Percentiles rank a stretch among this genome's conserved stretches.
Conservation (phyloP, 2,329 filamentous ascomycete genomes). For the Calonectria montana region DNA sequence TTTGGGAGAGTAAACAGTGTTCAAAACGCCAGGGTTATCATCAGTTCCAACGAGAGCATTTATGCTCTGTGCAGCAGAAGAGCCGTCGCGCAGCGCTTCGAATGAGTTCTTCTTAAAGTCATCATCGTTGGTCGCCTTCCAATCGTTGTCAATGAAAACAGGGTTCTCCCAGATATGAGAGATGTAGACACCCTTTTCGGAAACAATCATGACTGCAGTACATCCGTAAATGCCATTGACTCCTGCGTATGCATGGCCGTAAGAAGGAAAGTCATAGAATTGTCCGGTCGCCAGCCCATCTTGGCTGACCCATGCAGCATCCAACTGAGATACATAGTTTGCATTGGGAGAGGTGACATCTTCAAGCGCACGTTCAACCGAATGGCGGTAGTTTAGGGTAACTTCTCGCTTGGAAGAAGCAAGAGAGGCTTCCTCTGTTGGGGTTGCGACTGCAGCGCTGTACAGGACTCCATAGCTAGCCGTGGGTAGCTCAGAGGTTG, state of each 20-base stretch:
- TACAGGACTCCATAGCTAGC: not conserved
- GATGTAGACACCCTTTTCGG: slow-evolving; percentile 31
- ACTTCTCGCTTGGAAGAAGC: not conserved
- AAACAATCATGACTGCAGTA: slow-evolving; percentile 32
- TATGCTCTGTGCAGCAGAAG: slow-evolving; percentile 4
- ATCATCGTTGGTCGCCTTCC: slow-evolving; percentile 1
- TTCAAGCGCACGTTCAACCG: slow-evolving; percentile 11
- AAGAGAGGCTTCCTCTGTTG: not conserved
- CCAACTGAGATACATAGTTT: slow-evolving; percentile 19
- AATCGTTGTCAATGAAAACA: slow-evolving; percentile 21
- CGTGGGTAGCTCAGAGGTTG: slow-evolving; percentile 24
- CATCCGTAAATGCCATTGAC: slow-evolving; percentile 39
- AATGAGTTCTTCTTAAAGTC: slow-evolving; percentile 19
- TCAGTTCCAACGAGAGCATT: slow-evolving; percentile 20
- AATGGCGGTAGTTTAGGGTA: not conserved
- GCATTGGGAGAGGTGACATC: slow-evolving; percentile 25
- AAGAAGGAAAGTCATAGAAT: slow-evolving; percentile 17
- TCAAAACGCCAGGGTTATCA: slow-evolving; percentile 6
- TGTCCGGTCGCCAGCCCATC: slow-evolving; percentile 19
- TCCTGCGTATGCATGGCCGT: slow-evolving; percentile 20
- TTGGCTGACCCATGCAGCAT: slow-evolving; percentile 28
- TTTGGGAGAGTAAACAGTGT: slow-evolving; percentile 23
- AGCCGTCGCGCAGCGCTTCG: slow-evolving; percentile 28
- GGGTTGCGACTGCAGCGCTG: slow-evolving; percentile 14
- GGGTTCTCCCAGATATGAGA: slow-evolving; percentile 40